Conservation (phyloP, 805 yeast species). For the Kodamaea kakaduensis region DNA sequence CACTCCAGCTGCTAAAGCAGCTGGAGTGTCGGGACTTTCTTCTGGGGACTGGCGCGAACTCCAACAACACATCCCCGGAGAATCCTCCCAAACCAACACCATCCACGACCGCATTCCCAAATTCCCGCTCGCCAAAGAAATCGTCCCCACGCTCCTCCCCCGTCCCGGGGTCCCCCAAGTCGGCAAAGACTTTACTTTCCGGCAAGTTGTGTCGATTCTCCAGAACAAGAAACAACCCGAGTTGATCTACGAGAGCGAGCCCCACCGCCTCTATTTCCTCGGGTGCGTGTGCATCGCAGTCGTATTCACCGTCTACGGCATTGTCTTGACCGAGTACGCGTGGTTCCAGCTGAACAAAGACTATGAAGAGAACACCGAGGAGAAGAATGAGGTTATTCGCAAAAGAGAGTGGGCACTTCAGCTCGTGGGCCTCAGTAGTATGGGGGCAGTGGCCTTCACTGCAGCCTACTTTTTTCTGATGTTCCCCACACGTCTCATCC, state of each 20-base stretch:
- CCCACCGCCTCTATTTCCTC: constrained; percentile 72
- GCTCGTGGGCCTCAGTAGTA: constrained; percentile 24
- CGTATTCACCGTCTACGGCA: constrained; percentile 64
- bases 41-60: constrained; percentile 42
- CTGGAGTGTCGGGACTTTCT: constrained; percentile 18
- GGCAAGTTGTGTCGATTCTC: constrained; percentile 58
- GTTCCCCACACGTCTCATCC: constrained; percentile 65
- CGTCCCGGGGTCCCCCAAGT: constrained; percentile 77
- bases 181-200: constrained; percentile 49
- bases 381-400: constrained; percentile 36
- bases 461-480: constrained; percentile 29
- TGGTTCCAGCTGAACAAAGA: constrained; percentile 47
- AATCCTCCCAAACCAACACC: constrained; percentile 39
- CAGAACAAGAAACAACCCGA: constrained; percentile 59
- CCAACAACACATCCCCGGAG: constrained; percentile 56
- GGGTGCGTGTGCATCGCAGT: constrained; percentile 66
- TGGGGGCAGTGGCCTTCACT: constrained; percentile 25
- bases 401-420: constrained; percentile 36
- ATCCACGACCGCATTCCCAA: constrained; percentile 59
- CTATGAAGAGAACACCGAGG: constrained; percentile 50
- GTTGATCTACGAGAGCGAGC: constrained; percentile 76
- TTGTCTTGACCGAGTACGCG: constrained; percentile 56
- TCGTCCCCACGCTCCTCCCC: constrained; percentile 64
- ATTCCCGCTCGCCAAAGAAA: constrained; percentile 62
- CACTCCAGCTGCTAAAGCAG: too few relatives aligned